Conservation (phyloP, 148 eudicot genomes). For the Rhododendron williamsianum region DNA sequence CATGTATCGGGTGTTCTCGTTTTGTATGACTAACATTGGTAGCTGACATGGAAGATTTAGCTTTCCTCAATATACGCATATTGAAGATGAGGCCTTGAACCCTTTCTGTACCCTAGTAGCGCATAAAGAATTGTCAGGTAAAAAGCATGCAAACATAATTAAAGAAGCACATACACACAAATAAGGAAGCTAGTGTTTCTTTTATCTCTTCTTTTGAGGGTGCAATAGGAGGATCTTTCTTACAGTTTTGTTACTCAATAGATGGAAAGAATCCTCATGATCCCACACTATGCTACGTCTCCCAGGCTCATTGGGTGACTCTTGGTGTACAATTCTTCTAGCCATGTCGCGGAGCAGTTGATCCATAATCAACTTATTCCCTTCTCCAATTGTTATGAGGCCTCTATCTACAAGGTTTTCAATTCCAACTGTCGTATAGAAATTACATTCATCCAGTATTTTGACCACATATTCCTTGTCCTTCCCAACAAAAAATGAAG, state of each 20-base stretch:
- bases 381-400: background rate
- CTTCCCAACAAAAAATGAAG: conserved; percentile 7
- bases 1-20: background rate
- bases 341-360: conserved; percentile 6
- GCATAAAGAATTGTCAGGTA: background rate
- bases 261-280: background rate
- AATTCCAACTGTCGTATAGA: conserved; percentile 4
- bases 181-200: background rate
- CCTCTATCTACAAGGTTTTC: background rate
- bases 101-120: background rate
- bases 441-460: conserved; percentile 8
- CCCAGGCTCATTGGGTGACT: conserved; percentile 9
- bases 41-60: background rate
- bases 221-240: background rate
- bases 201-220: background rate
- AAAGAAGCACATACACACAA: background rate
- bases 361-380: conserved; percentile 1
- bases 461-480: conserved; percentile 3
- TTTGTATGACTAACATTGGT: background rate
- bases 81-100: conserved; percentile 2
- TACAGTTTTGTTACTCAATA: background rate
- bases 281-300: background rate
- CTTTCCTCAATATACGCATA: background rate
- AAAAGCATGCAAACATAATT: background rate
- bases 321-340: background rate